Evolutionary conservation across 2,329 filamentous ascomycete species (phyloP), one percentile per base, ranked within the genome.

Genomic region (Penicillium sclerotiorum): DNA sequence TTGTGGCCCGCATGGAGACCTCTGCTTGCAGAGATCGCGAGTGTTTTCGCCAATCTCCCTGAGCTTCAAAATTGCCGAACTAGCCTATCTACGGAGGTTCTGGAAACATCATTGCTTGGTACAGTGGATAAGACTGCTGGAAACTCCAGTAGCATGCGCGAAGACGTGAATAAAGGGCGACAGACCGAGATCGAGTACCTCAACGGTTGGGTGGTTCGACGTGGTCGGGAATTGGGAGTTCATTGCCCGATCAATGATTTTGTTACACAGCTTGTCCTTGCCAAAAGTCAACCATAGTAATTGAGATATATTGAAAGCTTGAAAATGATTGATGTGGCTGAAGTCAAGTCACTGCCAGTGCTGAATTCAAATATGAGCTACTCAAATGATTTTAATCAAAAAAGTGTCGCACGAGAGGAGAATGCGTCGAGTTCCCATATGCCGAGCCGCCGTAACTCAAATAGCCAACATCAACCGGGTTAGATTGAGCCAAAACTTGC

Each of bases 391-490:
- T 42, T 30, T 48, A 48, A 8, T 49, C 33, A 12, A 38, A 51
- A n/a, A 43, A 51, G 27, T 51, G 49, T 13, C 40, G 49, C 3
- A 51, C 49, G 30, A 44, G 15, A 8, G 63, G 62, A 37, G 53
- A 52, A 42, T 57, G 50, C 5, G 56, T 58, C 11, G 45, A 53
- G 52, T 63, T 65, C 21, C 76, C 76, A 56, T 74, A 75, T 5
- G 73, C 75, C 40, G 65, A 63, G 0, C 76, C 76, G 1, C 74
- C 75, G 53, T 67, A 78, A 2, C 63, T 64, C 43, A 79, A 58
- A 58, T 78, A 79, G 0, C 73, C 76, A n/a, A 65, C 44, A 9
- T 72, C 69, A 35, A 73, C 67, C 47, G 65, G 47, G 3, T 49
- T 32, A 7, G 69, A 62, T 28, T 57, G 53, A 9, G 37, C 56